Evolutionary conservation across 495 filamentous ascomycete genomes (phyloP).

Genomic region (Talaromyces stipitatus): DNA sequence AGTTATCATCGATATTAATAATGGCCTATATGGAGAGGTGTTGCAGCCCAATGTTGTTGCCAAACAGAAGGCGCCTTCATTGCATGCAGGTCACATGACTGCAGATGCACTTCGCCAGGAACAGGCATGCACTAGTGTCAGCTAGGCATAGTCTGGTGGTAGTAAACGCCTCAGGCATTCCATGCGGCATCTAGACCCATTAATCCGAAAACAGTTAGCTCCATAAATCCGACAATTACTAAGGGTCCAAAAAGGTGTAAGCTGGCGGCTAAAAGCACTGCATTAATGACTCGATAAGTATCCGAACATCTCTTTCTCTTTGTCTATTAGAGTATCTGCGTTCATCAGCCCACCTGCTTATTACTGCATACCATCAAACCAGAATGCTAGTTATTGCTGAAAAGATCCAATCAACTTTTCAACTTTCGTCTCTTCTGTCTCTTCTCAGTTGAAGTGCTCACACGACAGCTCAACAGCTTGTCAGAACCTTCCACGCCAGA

Average conservation of each 20-base stretch:
- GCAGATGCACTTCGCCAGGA: neutral
- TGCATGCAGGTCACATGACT: neutral
- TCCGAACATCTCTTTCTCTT: neutral
- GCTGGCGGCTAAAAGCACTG: neutral
- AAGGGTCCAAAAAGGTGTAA: neutral
- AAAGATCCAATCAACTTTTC: neutral
- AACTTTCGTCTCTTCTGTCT: constrained; percentile 5
- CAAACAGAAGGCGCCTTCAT: constrained; percentile 6
- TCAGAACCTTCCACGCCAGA: constrained; percentile 2
- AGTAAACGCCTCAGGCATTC: neutral
- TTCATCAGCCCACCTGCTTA: neutral
- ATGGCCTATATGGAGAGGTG: constrained; percentile 3
- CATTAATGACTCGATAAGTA: neutral
- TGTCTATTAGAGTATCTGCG: neutral
- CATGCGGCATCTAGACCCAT: neutral
- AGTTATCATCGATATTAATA: neutral
- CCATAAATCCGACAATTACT: neutral
- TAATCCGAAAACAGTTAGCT: neutral
- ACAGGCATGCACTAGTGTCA: constrained; percentile 1
- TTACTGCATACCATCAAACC: neutral
- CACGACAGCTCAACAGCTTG: constrained; percentile 4
- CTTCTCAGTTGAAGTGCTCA: constrained; percentile 7
- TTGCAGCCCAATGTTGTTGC: constrained; percentile 11
- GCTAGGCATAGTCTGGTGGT: neutral
- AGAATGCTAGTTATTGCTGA: constrained; percentile 1